Percentiles rank a stretch among this genome's conserved stretches.
phyloP scores from a whole-genome alignment of 768 basidiomycete genomes.

The Suillus americanus region DNA sequence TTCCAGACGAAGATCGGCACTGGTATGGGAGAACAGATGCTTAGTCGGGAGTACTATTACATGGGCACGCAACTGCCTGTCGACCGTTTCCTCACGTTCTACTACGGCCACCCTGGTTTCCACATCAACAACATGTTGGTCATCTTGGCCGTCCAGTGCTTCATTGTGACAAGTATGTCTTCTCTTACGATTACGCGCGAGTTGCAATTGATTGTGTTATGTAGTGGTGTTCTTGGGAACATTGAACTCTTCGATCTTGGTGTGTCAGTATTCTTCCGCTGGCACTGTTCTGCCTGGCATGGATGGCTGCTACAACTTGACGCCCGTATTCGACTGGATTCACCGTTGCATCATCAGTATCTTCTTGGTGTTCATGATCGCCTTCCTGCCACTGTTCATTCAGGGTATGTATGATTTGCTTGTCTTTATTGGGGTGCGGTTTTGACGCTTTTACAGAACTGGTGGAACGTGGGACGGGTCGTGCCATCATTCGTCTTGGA shows the following conservation, averaged over 20 bases:
- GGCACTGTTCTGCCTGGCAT: constrained; percentile 78
- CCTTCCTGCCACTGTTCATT: constrained; percentile 91
- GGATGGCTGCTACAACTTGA: constrained; percentile 91
- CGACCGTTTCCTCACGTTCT: constrained; percentile 99
- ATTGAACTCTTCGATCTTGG: constrained; percentile 72
- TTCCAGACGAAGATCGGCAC: constrained; percentile 99
- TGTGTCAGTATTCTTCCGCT: constrained; percentile 76
- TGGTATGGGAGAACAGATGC: constrained; percentile 99
- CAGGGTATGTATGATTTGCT: constrained; percentile 60
- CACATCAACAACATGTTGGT: constrained; percentile 99
- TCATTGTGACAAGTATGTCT: constrained; percentile 83
- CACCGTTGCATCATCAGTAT: constrained; percentile 95
- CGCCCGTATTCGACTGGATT: constrained; percentile 95
- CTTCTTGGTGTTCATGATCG: constrained; percentile 97
- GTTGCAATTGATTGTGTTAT: constrained; percentile 17
- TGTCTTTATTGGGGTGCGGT: not conserved
- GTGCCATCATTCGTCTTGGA: constrained; percentile 85
- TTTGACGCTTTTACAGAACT: constrained; percentile 61
- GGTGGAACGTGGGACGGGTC: constrained; percentile 90
- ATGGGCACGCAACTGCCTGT: constrained; percentile 96
- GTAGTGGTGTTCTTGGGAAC: constrained; percentile 95
- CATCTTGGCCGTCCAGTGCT: constrained; percentile 94
- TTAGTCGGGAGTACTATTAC: constrained; percentile 99
- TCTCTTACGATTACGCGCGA: not conserved
- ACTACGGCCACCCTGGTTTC: constrained; percentile 99